Base-by-base conservation (phyloP, 1,284 basidiomycete genomes). In the Cryptococcus depauperatus region DNA sequence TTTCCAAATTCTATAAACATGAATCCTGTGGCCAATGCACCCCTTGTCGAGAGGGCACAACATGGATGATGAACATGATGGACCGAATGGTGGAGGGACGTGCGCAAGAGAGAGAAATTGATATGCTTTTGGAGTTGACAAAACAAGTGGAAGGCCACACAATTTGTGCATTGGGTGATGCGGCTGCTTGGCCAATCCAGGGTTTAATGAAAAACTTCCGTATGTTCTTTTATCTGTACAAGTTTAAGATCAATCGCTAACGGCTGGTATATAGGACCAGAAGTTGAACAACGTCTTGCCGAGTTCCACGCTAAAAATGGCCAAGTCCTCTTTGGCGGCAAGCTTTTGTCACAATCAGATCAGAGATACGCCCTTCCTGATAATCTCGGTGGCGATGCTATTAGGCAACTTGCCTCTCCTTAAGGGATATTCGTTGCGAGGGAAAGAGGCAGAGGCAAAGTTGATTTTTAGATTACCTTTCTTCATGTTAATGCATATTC, bases 41-140 rank as follows among this genome's bases (percentile, higher is more conserved):
- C 5, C 92, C 92, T 2, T 96, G 92, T 71, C 77, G 91, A 59
- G 91, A 95, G 68, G 91, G 91, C 39, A 95, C 91, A 3, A 92
- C 88, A 0, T 95, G 91, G 91, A 88, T 96, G 85, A 87, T 85
- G 80, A 93, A 95, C 73, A 93, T 95, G 86, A 95, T 95, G 90
- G 80, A 89, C 67, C 82, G 90, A 43, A 67, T 73, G 59, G 61
- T 85, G 32, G 84, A 87, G 63, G 92, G 93, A 3, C 79, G 90
- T 16, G 88, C 83, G 1, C 86, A 93, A 66, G 78, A 80, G 58
- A 82, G 93, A 50, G 93, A 98, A 75, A 93, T 97, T 54, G 93
- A 97, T 73, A 95, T 95, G 92, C 75, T 96, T 8, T 79, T 90
- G 35, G 90, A 95, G 71, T 70, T 95, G 37, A 91, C 86, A 11